Base-by-base conservation (phyloP, 306 rosid species). In the Cucurbita ficifolia region DNA sequence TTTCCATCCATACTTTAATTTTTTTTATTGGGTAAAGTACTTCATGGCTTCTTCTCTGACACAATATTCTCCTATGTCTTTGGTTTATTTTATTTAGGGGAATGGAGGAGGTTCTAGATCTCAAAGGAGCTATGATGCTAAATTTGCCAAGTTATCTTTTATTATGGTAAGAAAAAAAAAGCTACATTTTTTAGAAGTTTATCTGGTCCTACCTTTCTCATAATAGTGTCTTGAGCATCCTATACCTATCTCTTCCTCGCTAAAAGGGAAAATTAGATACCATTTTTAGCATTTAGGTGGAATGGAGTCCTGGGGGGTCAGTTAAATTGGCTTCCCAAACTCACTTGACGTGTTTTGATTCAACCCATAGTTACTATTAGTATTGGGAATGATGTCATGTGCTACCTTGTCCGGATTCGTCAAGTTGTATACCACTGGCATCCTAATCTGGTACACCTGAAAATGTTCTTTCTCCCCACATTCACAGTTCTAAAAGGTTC, bases 81-180 rank as follows among this genome's bases (percentile, higher is more conserved):
- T 16, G 39, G 74, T 70, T 33, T 59, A 70, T 48, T 49, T 68
- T 10, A 7, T 67, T 6, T 45, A 46, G 35, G 54, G 21, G 42
- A 69, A 14, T 14, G 74, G 42, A 49, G 54, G 59, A 70, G 74
- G 58, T 33, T 70, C 59, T 48, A 70, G n/a, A 70, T 70, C 59
- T 70, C 45, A 49, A 33, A 70, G 74, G 74, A 70, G 45, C 59
- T 45, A 48, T 19, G 16, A 50, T 49, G 59, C 42, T 70, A 70
- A 48, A 70, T 70, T 52, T 70, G 8, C 73, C 58, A 50, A 65
- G 49, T 43, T 61, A 43, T 1, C 42, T 48, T 46, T 68, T 45
- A 49, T 68, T 42, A 68, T 45, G 73, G 73, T 68, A 68, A 68
- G 73, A 68, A 68, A 3, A 29, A 29, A 68, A 68, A 68, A 45